Percentiles rank a stretch among this genome's conserved stretches.
Evolutionary conservation across 2,329 filamentous ascomycete species (phyloP).

Genomic region (Raffaelea deltoideospora): DNA sequence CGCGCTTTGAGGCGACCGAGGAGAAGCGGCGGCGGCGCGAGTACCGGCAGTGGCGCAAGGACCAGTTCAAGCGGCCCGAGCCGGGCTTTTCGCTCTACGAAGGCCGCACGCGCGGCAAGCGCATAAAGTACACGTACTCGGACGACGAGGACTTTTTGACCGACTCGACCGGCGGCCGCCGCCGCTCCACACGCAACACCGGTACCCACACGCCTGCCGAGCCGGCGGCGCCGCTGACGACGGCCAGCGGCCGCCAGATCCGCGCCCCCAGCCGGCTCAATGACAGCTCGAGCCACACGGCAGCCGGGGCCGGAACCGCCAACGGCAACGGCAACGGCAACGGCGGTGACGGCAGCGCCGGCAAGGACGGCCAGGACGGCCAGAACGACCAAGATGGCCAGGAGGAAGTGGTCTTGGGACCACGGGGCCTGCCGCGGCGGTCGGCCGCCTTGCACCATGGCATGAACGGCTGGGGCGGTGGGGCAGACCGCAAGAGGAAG

Average conservation of each 20-base stretch:
- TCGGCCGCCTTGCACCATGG: slow-evolving; percentile 33
- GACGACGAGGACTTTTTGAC: slow-evolving; percentile 64
- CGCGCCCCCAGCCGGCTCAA: slow-evolving; percentile 52
- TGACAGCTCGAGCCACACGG: slow-evolving; percentile 21
- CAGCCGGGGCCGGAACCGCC: no score
- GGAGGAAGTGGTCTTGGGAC: slow-evolving; percentile 23
- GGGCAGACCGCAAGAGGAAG: no score
- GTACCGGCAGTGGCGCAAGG: slow-evolving; percentile 73
- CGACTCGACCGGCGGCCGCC: slow-evolving; percentile 44
- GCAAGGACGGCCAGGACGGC: slow-evolving; percentile 29
- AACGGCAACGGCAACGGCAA: no score
- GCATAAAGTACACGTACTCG: slow-evolving; percentile 90
- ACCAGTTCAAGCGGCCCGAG: slow-evolving; percentile 75
- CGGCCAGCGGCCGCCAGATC: slow-evolving; percentile 78
- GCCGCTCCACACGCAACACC: slow-evolving; percentile 63
- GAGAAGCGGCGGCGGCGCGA: slow-evolving; percentile 93
- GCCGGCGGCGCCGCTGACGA: slow-evolving; percentile 45
- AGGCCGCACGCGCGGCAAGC: slow-evolving; percentile 87
- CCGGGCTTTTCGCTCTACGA: slow-evolving; percentile 89
- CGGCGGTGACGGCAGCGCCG: slow-evolving; percentile 30
- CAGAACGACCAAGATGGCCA: slow-evolving; percentile 14
- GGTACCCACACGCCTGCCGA: slow-evolving; percentile 60
- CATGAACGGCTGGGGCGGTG: slow-evolving; percentile 34
- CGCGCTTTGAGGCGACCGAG: slow-evolving; percentile 84
- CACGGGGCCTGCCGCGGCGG: slow-evolving; percentile 33